Evolutionary conservation across 345 rosid species (phyloP), one percentile per base, ranked within the genome.

Genomic region (Brassica cretica): DNA sequence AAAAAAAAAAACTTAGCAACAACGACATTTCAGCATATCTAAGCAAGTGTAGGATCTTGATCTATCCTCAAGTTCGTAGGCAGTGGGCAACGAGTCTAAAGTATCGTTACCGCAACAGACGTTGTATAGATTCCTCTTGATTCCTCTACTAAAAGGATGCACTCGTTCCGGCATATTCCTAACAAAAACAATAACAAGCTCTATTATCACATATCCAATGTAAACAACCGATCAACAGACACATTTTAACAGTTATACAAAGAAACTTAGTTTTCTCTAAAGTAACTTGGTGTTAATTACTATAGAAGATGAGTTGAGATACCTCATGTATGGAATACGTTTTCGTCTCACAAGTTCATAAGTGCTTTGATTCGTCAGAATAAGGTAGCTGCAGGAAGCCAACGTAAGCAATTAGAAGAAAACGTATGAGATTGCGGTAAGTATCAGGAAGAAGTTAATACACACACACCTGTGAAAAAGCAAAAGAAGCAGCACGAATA

Each of bases 331-430:
- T 12, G 85, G 85, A 72, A 95, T 90, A 66, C 97, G 96, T 75
- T 90, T 91, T 5, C 97, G 94, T 73, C 97, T 89, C 74, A 93
- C 94, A 8, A 95, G 98, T 81, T 95, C 99, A 79, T 89, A 93
- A 61, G 98, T 93, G 37, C 97, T 91, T 84, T 96, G 97, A 87
- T 91, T 93, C 27, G 98, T 96, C 64, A 91, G 82, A 84, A 93
- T 81, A 76, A 93, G 95, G 84, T 93, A 96, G 89, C 97, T 96
- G 92, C 85, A 85, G 12, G 18, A 74, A 80, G 78, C 44, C 62
- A 80, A 64, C 12, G 3, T 5, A 63, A n/a, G 41, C 74, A 60
- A 1, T 71, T 71, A 68, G 59, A 71, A 71, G 72, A 27, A 56
- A 33, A 18, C 30, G 68, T 58, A 37, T 11, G 73, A 68, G 27